Percentiles rank a stretch among this genome's conserved stretches.
Conservation (phyloP, 805 yeast genomes). For the Tetrapisispora fleetii region DNA sequence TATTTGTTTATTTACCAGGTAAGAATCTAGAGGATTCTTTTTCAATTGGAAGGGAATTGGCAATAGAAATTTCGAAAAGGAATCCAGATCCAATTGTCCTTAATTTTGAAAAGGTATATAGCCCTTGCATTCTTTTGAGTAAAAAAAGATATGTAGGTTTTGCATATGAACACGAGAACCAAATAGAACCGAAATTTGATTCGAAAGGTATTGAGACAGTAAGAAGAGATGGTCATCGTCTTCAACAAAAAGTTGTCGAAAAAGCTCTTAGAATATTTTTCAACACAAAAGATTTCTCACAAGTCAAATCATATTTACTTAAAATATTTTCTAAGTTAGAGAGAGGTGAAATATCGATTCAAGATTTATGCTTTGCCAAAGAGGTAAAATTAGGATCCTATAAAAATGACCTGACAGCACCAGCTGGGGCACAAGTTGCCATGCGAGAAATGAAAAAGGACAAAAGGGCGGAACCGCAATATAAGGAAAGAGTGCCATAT, state of each 20-base stretch:
- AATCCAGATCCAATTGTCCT: constrained; percentile 77
- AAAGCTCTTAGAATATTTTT: constrained; percentile 58
- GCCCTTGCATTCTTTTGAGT: constrained; percentile 71
- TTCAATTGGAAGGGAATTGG: constrained; percentile 59
- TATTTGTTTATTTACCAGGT: constrained; percentile 87
- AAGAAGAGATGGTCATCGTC: constrained; percentile 89
- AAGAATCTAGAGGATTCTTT: constrained; percentile 70
- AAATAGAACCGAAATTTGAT: constrained; percentile 60
- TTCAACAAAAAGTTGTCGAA: constrained; percentile 76
- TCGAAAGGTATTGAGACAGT: constrained; percentile 97
- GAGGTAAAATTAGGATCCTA: constrained; percentile 82
- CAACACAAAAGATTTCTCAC: constrained; percentile 59
- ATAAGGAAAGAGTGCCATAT: constrained; percentile 79
- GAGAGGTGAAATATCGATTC: constrained; percentile 52
- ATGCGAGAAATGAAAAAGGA: constrained; percentile 52
- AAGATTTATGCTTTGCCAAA: constrained; percentile 86
- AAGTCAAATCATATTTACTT: constrained; percentile 55
- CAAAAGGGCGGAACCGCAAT: constrained; percentile 73
- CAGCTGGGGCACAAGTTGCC: constrained; percentile 89
- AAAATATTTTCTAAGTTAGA: constrained; percentile 59
- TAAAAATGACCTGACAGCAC: constrained; percentile 59
- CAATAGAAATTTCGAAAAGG: constrained; percentile 46
- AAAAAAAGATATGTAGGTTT: constrained; percentile 91
- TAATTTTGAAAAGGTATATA: constrained; percentile 88
- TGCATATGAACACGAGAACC: constrained; percentile 52